These are phyloP conservation scores for Bifiguratus adelaidae DNA, from an alignment of 192 early-diverging fungal genomes.

Conservation along the genomic window DNA sequence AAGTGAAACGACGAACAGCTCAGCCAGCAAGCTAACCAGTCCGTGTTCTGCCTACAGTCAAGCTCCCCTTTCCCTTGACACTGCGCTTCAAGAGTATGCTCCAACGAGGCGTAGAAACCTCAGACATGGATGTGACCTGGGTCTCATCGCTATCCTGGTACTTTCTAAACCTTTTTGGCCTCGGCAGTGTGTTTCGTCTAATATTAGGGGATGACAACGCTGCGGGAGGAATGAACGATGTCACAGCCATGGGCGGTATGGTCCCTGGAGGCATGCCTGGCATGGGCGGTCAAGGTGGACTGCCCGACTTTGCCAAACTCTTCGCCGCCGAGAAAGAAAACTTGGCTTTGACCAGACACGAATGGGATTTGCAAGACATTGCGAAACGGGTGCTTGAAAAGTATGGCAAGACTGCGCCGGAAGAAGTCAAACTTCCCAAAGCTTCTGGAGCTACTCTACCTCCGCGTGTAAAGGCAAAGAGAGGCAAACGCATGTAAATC, in stretches of 20 bases:
- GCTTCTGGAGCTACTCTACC: too few species aligned
- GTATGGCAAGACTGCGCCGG: slow-evolving; percentile 42
- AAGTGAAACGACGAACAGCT: slow-evolving; percentile 10
- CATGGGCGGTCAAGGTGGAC: slow-evolving; percentile 50
- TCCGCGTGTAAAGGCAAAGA: too few species aligned
- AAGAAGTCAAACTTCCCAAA: neutral
- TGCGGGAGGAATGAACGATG: slow-evolving; percentile 78
- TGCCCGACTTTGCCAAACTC: slow-evolving; percentile 75
- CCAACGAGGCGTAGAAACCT: slow-evolving; percentile 89
- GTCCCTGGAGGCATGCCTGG: slow-evolving; percentile 45
- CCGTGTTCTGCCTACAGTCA: slow-evolving; percentile 41
- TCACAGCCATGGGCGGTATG: slow-evolving; percentile 76
- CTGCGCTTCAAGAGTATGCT: slow-evolving; percentile 97
- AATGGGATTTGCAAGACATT: slow-evolving; percentile 70
- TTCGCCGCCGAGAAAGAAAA: slow-evolving; percentile 86
- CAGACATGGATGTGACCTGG: slow-evolving; percentile 97
- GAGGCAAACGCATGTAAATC: too few species aligned
- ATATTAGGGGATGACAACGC: slow-evolving; percentile 85
- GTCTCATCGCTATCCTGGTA: slow-evolving; percentile 98
- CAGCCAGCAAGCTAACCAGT: neutral
- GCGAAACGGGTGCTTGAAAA: slow-evolving; percentile 72
- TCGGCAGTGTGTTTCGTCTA: slow-evolving; percentile 83
- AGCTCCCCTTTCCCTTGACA: slow-evolving; percentile 93
- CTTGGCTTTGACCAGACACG: slow-evolving; percentile 69
- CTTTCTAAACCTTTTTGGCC: slow-evolving; percentile 94